Evolutionary conservation across 1,284 basidiomycete genomes (phyloP).

Genomic region (Taiwanofungus camphoratus): DNA sequence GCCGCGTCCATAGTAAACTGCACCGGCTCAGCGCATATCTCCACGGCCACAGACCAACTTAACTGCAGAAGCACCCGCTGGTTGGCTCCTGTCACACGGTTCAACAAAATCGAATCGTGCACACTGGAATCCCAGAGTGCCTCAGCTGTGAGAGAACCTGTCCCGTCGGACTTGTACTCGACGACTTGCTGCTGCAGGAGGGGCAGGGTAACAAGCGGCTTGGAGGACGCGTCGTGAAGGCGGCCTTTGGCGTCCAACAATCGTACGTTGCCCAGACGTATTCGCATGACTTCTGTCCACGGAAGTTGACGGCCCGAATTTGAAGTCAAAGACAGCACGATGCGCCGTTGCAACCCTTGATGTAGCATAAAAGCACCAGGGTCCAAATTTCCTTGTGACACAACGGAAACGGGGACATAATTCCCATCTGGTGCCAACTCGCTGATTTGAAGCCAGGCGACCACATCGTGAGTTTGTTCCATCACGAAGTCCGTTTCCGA

Average conservation of each 20-base stretch:
- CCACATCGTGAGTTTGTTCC: constrained; percentile 85
- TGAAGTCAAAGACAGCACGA: constrained; percentile 75
- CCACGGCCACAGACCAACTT: constrained; percentile 76
- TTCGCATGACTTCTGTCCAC: constrained; percentile 76
- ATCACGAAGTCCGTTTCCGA: constrained; percentile 91
- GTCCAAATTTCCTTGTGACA: constrained; percentile 74
- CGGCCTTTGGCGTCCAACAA: constrained; percentile 83
- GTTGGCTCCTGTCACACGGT: constrained; percentile 74
- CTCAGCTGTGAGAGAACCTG: constrained; percentile 60
- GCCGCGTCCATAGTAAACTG: constrained; percentile 86
- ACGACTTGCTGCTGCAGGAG: constrained; percentile 67
- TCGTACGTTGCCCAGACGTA: constrained; percentile 80
- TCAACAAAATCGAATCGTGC: constrained; percentile 84
- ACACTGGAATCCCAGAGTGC: constrained; percentile 92
- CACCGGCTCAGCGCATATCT: constrained; percentile 78
- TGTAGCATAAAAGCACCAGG: constrained; percentile 86
- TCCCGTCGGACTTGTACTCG: constrained; percentile 79
- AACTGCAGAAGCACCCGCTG: constrained; percentile 81
- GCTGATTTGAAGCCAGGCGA: constrained; percentile 80
- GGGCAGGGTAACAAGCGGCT: constrained; percentile 63
- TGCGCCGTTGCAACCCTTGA: constrained; percentile 87
- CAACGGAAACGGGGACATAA: constrained; percentile 81
- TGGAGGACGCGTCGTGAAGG: constrained; percentile 68
- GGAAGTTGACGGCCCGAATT: constrained; percentile 87
- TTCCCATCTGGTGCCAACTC: constrained; percentile 84